Evolutionary conservation across 805 yeast species (phyloP).

Genomic region (Tetrapisispora taiwanensis): DNA sequence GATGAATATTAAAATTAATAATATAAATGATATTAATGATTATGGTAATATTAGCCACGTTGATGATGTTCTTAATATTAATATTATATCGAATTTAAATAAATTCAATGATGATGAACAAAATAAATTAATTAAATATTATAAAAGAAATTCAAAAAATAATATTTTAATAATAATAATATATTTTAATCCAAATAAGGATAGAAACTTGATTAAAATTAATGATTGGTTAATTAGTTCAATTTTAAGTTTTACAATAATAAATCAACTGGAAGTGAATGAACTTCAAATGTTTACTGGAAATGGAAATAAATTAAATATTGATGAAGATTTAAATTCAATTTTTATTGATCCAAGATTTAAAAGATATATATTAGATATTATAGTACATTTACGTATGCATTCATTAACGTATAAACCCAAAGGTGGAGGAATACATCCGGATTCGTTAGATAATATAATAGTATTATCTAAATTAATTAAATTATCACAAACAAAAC

Average conservation of each 20-base stretch:
- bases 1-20: neutral
- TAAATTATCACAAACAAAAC: slow-evolving; percentile 21
- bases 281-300: too few relatives aligned
- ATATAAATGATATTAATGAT: neutral
- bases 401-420: slow-evolving; percentile 40
- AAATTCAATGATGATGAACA: slow-evolving; percentile 9
- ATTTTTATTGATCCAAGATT: slow-evolving; percentile 4
- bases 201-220: slow-evolving; percentile 3
- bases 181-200: slow-evolving; percentile 3
- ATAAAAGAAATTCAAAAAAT: neutral
- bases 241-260: too few relatives aligned
- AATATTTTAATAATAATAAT: slow-evolving; percentile 9
- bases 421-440: slow-evolving; percentile 40
- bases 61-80: neutral
- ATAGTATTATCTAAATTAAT: slow-evolving; percentile 33
- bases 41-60: neutral
- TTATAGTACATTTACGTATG: slow-evolving; percentile 44
- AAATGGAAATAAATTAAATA: too few relatives aligned
- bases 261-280: too few relatives aligned
- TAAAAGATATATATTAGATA: slow-evolving; percentile 45
- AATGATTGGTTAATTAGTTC: slow-evolving; percentile 19
- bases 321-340: neutral
- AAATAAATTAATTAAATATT: slow-evolving; percentile 5
- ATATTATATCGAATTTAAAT: slow-evolving; percentile 14
- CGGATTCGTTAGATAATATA: slow-evolving; percentile 38